Evolutionary conservation across 768 basidiomycete species (phyloP).

Genomic region (Kwoniella bestiolae): DNA sequence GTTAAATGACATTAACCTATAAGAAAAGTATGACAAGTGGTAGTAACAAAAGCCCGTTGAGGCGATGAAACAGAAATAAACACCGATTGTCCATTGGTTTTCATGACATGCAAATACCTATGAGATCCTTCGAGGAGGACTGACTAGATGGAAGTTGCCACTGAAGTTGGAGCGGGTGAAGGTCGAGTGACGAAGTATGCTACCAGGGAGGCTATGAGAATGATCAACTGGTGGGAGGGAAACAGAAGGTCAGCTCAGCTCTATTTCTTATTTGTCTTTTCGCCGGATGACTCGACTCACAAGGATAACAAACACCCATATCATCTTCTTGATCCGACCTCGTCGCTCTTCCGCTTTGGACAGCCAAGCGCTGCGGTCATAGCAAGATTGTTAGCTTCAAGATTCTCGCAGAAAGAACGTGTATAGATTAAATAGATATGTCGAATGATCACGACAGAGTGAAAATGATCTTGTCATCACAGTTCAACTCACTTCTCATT

Average conservation of each 20-base stretch:
- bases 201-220: conserved; percentile 1
- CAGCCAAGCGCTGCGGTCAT: conserved; percentile 16
- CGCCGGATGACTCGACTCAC: conserved; percentile 19
- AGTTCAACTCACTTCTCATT: conserved; percentile 35
- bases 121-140: too few relatives aligned
- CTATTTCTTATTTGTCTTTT: too few relatives aligned
- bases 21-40: not conserved
- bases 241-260: not conserved
- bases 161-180: not conserved
- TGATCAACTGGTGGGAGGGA: not conserved
- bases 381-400: not conserved
- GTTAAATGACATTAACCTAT: not conserved
- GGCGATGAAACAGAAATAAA: not conserved
- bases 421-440: not conserved
- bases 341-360: conserved; percentile 13
- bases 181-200: conserved; percentile 14
- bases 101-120: too few relatives aligned
- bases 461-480: not conserved
- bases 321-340: conserved; percentile 27
- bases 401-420: not conserved
- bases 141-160: conserved; percentile 9
- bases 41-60: not conserved
- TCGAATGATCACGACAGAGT: not conserved
- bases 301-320: conserved; percentile 22
- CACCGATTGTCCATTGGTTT: too few relatives aligned